Evolutionary conservation across 495 filamentous ascomycete species (phyloP).

Genomic region (Xylaria telfairii): DNA sequence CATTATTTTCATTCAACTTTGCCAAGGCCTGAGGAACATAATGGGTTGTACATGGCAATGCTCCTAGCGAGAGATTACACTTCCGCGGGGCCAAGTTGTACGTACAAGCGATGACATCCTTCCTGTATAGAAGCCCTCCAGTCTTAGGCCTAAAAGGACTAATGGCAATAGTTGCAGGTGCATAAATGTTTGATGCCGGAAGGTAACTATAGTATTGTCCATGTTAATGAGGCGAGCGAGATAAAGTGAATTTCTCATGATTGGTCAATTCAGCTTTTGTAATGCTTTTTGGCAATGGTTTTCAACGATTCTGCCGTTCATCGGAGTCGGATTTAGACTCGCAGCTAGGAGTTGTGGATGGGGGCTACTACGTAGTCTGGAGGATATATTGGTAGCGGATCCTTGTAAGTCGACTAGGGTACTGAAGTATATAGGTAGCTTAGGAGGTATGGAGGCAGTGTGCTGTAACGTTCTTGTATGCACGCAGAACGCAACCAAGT

Average conservation of each 20-base stretch:
- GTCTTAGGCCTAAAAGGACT: not conserved
- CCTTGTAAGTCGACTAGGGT: conserved; percentile 5
- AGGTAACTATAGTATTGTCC: not conserved
- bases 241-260: conserved; percentile 20
- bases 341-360: not conserved
- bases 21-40: not conserved
- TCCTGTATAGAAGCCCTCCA: not conserved
- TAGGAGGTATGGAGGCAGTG: too few species aligned
- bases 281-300: conserved; percentile 31
- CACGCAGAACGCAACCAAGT: conserved; percentile 26
- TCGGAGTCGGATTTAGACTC: conserved; percentile 24
- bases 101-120: not conserved
- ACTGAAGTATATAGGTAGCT: not conserved
- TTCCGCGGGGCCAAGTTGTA: not conserved
- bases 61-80: not conserved
- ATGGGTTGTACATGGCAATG: not conserved
- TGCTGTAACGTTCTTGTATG: too few species aligned
- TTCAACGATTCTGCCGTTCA: conserved; percentile 24
- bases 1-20: not conserved
- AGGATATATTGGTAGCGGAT: conserved; percentile 12
- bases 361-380: not conserved
- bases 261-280: conserved; percentile 23
- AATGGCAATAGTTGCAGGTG: not conserved
- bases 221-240: not conserved
- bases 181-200: not conserved